Percentiles rank a stretch among this genome's conserved stretches.
Evolutionary conservation across 164 flowering plant species (phyloP).

Genomic region (Magnolia sinica): DNA sequence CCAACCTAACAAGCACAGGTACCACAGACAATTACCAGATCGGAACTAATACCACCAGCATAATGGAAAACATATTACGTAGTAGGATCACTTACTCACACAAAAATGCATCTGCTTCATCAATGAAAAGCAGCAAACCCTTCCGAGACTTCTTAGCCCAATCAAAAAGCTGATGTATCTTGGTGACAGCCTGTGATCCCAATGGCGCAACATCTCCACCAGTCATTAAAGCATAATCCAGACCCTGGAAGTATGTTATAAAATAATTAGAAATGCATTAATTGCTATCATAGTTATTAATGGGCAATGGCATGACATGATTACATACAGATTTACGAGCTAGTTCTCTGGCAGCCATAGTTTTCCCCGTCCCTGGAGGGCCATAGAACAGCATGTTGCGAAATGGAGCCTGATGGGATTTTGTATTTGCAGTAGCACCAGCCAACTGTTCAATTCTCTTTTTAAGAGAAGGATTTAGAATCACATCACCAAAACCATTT

Average conservation of each 20-base stretch:
- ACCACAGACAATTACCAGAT: too few relatives aligned
- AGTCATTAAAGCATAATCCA: slow-evolving; percentile 98
- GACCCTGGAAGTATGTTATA: slow-evolving; percentile 45
- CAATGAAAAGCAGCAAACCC: slow-evolving; percentile 92
- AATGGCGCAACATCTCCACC: slow-evolving; percentile 99
- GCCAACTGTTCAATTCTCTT: slow-evolving; percentile 87
- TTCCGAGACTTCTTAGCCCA: slow-evolving; percentile 87
- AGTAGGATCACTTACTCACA: slow-evolving; percentile 75
- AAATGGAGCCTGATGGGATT: slow-evolving; percentile 88
- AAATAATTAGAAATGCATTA: background rate
- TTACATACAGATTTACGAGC: slow-evolving; percentile 84
- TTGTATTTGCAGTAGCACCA: slow-evolving; percentile 91
- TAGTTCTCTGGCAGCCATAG: slow-evolving; percentile 97
- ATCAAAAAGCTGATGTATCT: slow-evolving; percentile 94
- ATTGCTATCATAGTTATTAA: background rate
- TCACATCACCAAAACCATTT: slow-evolving; percentile 85
- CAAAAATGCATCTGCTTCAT: slow-evolving; percentile 98
- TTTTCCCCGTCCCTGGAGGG: slow-evolving; percentile 99
- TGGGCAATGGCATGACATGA: background rate
- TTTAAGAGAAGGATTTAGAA: slow-evolving; percentile 75
- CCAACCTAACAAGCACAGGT: too few relatives aligned
- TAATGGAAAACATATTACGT: background rate
- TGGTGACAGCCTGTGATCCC: slow-evolving; percentile 96
- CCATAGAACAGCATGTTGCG: slow-evolving; percentile 98
- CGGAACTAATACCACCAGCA: background rate